These are phyloP conservation scores for Aegilops bicornis DNA, from an alignment of 176 grass and related monocot species.

Conservation along the genomic window DNA sequence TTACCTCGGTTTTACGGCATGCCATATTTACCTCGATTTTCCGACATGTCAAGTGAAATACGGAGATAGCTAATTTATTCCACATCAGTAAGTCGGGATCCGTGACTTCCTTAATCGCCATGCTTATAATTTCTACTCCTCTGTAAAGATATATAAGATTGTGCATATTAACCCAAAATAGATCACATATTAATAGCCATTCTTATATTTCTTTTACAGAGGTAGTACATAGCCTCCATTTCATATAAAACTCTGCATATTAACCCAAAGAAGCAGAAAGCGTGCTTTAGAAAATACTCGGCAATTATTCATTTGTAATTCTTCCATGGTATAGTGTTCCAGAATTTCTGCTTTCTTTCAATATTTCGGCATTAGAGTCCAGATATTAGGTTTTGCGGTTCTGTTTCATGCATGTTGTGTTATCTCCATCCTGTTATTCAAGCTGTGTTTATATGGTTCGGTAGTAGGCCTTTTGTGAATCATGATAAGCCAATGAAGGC, in stretches of 20 bases:
- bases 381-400: neutral
- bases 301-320: slow-evolving; percentile 3
- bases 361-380: neutral
- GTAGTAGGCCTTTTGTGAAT: neutral
- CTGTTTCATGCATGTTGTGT: neutral
- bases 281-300: neutral
- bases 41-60: neutral
- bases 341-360: neutral
- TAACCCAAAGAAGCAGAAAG: neutral
- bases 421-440: neutral
- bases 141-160: too few relatives aligned
- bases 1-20: slow-evolving; percentile 18
- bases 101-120: neutral
- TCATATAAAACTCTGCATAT: neutral
- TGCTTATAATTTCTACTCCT: neutral
- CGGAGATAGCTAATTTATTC: neutral
- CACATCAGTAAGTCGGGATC: neutral
- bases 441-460: slow-evolving; percentile 3
- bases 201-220: neutral
- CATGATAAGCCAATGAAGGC: neutral
- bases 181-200: neutral
- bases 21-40: neutral
- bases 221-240: neutral
- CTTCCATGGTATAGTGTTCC: neutral
- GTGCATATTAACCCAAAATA: too few relatives aligned